Base-by-base conservation (phyloP, 2,329 filamentous ascomycete species). In the Davidsoniella neocaledoniae region DNA sequence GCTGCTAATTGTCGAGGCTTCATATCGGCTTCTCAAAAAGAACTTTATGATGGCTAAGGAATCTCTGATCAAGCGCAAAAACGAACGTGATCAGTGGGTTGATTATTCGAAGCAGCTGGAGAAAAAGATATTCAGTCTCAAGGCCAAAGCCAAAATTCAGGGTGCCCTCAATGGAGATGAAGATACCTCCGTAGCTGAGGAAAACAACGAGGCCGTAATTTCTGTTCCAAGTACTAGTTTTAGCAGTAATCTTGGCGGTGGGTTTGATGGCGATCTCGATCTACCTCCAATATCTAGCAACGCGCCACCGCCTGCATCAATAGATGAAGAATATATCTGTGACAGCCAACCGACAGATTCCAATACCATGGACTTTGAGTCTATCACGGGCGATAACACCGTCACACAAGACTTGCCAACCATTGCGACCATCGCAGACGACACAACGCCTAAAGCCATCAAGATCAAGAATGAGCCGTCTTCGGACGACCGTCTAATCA, bases 391-490 rank as follows among this genome's bases (percentile, higher is more conserved):
- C 8, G 39, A 42, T 26, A 26, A 45, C 12, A 33, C 49, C 19
- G 17, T 14, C 9, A 46, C 43, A 6, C 43, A 46, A 16, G 37
- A 49, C 17, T 39, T 52, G 17, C 46, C 46, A 4, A 17, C 9
- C 14, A 14, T 38, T 9, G 43, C 23, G 5, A 14, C 9, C 14
- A 14, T 43, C 14, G 43, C 23, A 21, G 16, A 19, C 14, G 17
- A 47, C 12, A 33, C 29, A 21, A 17, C 29, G 21, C 45, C 33
- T 6, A 25, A 40, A 25, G 25, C 38, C 25, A 14, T n/a, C 9
- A 33, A 26, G 5, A 56, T 76, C 21, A 76, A 77, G 55, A 50
- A 61, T n/a, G 73, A 77, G 54, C 69, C 69, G 2, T 19, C 23
- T 4, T 52, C 50, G 8, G 50, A 52, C 10, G 50, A 44, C 19